These are phyloP conservation scores for Aureobasidium sp. DNA, from an alignment of 2,329 filamentous ascomycete species.

Conservation along the genomic window DNA sequence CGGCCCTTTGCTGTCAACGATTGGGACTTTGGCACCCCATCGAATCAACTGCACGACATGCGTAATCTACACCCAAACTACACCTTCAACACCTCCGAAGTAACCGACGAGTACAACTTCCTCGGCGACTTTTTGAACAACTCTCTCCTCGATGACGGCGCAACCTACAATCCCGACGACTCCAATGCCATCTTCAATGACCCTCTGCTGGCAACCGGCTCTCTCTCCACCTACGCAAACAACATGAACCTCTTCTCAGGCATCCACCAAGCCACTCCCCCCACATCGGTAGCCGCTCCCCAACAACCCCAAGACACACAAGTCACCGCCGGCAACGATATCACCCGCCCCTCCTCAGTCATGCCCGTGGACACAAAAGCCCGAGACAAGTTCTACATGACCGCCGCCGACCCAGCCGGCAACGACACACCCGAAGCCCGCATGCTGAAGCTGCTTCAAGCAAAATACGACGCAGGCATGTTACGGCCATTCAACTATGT, in stretches of 20 bases:
- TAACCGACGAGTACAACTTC: constrained; percentile 92
- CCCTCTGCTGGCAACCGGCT: constrained; percentile 41
- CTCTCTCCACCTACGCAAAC: constrained; percentile 35
- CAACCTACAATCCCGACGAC: constrained; percentile 32
- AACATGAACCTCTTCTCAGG: constrained; percentile 25
- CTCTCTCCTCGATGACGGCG: constrained; percentile 68
- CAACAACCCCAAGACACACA: background rate
- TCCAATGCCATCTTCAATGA: constrained; percentile 50
- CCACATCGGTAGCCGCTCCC: background rate
- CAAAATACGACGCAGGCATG: constrained; percentile 92
- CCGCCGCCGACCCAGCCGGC: constrained; percentile 88
- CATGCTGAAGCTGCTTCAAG: constrained; percentile 87
- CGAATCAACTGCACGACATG: constrained; percentile 84
- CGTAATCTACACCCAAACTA: constrained; percentile 88
- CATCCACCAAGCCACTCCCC: constrained; percentile 9
- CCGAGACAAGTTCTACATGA: constrained; percentile 86
- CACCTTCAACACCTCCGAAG: constrained; percentile 86
- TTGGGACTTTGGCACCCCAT: constrained; percentile 63
- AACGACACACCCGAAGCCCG: constrained; percentile 82
- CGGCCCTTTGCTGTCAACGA: constrained; percentile 37
- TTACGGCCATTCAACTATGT: constrained; percentile 98
- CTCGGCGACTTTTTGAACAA: constrained; percentile 94
- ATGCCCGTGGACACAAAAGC: constrained; percentile 58
- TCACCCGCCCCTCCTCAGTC: constrained; percentile 53
- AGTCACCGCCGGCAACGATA: constrained; percentile 44